Conservation (phyloP, 2,329 filamentous ascomycete species). For the Davidsoniella neocaledoniae region DNA sequence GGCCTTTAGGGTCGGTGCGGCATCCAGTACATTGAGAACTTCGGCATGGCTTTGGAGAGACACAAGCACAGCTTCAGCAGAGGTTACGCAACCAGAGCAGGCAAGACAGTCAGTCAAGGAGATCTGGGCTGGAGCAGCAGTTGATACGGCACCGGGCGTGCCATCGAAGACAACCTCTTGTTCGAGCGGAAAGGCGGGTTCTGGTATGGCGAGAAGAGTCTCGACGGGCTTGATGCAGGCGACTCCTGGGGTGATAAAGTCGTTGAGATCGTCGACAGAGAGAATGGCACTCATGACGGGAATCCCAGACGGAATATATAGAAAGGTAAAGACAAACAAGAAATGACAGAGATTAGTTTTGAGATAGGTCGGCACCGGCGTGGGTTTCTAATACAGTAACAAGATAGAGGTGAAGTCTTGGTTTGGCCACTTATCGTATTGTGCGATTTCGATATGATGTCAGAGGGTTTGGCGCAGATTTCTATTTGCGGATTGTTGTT, state of each 20-base stretch:
- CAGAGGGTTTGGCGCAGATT: neutral
- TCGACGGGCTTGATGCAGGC: conserved; percentile 97
- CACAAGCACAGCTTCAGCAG: conserved; percentile 91
- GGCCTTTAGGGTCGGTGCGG: conserved; percentile 32
- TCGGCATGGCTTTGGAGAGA: conserved; percentile 87
- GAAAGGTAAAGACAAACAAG: conserved; percentile 4
- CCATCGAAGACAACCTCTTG: conserved; percentile 94
- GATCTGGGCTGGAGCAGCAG: conserved; percentile 66
- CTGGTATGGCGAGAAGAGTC: conserved; percentile 60
- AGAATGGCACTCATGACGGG: conserved; percentile 87
- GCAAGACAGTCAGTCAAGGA: conserved; percentile 94
- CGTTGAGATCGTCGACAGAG: conserved; percentile 90
- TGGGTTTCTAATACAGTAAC: too few relatives aligned
- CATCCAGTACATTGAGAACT: conserved; percentile 68
- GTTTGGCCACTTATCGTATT: too few relatives aligned
- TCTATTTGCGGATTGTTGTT: neutral
- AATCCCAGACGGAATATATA: neutral
- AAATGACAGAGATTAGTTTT: too few relatives aligned
- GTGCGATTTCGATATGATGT: neutral
- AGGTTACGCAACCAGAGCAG: conserved; percentile 94
- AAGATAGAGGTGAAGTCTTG: too few relatives aligned
- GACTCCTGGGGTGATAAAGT: conserved; percentile 95
- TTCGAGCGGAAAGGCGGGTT: conserved; percentile 22
- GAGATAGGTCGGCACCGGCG: too few relatives aligned
- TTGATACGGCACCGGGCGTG: conserved; percentile 37